These are phyloP conservation scores for Papiliotrema laurentii DNA, from an alignment of 1,284 basidiomycete species.

Conservation along the genomic window DNA sequence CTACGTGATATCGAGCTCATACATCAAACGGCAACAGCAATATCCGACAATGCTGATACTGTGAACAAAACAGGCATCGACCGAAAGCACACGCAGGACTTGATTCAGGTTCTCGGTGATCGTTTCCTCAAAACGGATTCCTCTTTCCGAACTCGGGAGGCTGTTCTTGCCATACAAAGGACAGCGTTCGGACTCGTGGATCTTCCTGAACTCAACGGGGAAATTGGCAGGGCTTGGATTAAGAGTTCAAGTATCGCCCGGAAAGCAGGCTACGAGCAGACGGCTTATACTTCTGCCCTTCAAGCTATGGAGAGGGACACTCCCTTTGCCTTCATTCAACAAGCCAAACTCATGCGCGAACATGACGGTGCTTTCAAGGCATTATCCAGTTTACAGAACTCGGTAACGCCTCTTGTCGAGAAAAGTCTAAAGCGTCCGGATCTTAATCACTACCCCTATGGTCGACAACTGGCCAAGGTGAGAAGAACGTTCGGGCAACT, in stretches of 20 bases:
- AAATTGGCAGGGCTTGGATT: slow-evolving; percentile 84
- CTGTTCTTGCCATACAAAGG: slow-evolving; percentile 82
- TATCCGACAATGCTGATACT: slow-evolving; percentile 1
- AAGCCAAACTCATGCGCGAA: slow-evolving; percentile 77
- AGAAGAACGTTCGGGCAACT: slow-evolving; percentile 11
- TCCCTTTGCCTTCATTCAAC: slow-evolving; percentile 82
- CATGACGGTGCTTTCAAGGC: slow-evolving; percentile 81
- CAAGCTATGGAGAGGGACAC: slow-evolving; percentile 77
- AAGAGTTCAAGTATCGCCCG: slow-evolving; percentile 90
- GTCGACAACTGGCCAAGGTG: slow-evolving; percentile 62
- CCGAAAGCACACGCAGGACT: slow-evolving; percentile 4
- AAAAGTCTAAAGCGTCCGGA: slow-evolving; percentile 43
- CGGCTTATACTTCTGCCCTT: slow-evolving; percentile 91
- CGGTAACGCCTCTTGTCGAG: slow-evolving; percentile 50
- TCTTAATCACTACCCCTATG: no score
- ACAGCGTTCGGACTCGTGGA: slow-evolving; percentile 64
- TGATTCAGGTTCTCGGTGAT: slow-evolving; percentile 28
- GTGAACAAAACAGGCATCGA: slow-evolving; percentile 12
- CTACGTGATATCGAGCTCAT: slow-evolving; percentile 84
- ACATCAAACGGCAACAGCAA: slow-evolving; percentile 48
- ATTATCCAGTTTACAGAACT: slow-evolving; percentile 80
- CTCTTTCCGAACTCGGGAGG: slow-evolving; percentile 87
- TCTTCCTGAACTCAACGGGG: slow-evolving; percentile 46
- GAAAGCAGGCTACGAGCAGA: slow-evolving; percentile 92
- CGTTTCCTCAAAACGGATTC: slow-evolving; percentile 61